phyloP scores from a whole-genome alignment of 2,329 filamentous ascomycete genomes.

The Dendrostoma leiphaemia region DNA sequence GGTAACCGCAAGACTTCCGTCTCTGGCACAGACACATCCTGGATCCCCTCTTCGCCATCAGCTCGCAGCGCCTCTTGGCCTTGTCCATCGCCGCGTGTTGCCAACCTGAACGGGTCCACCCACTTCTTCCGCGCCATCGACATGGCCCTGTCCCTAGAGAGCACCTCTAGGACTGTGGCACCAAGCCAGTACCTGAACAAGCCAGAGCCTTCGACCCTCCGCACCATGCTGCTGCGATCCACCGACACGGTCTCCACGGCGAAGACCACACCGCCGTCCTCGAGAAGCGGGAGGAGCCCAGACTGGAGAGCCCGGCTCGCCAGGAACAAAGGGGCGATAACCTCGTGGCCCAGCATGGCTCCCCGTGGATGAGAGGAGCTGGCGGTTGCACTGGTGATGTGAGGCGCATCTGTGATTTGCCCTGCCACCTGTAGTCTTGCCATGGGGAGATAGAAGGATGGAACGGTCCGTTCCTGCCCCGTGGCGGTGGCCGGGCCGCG shows the following conservation, averaged over 20 bases:
- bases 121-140: background rate
- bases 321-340: constrained; percentile 10
- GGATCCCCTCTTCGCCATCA: background rate
- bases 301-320: constrained; percentile 12
- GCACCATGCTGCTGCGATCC: background rate
- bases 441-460: constrained; percentile 5
- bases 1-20: too few species aligned
- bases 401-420: too few species aligned
- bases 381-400: too few species aligned
- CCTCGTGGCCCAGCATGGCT: too few species aligned
- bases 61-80: background rate
- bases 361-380: background rate
- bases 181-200: constrained; percentile 9
- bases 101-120: constrained; percentile 2
- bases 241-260: background rate
- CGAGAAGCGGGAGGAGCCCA: constrained; percentile 8
- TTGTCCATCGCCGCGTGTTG: background rate
- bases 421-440: constrained; percentile 7
- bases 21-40: background rate
- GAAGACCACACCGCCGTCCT: background rate
- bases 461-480: background rate
- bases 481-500: background rate
- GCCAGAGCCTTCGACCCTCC: background rate
- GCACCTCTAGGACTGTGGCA: constrained; percentile 4
- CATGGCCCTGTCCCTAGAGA: background rate